These are phyloP conservation scores for Phytopythium litorale DNA, from an alignment of 352 stramenopile species.

Conservation along the genomic window DNA sequence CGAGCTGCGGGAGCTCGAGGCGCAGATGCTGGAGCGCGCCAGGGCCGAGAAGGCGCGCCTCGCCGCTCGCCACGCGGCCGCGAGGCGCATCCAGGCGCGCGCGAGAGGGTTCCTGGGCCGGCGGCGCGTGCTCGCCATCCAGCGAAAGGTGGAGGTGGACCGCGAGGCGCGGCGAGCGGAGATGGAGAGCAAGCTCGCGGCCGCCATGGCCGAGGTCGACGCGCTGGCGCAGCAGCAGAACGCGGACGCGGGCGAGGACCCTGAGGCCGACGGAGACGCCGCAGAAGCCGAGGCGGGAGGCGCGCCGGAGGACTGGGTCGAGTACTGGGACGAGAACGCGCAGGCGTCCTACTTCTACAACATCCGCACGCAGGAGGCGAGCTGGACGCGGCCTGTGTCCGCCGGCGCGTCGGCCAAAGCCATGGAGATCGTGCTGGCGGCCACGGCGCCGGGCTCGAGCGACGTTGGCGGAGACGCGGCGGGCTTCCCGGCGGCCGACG, in stretches of 20 bases:
- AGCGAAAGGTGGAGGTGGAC: conserved; percentile 63
- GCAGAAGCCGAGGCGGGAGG: conserved; percentile 8
- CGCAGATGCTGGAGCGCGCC: conserved; percentile 73
- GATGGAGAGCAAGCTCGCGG: conserved; percentile 55
- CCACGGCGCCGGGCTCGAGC: conserved; percentile 12
- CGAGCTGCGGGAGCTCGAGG: conserved; percentile 66
- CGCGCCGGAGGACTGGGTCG: conserved; percentile 73
- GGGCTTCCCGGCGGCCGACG: conserved; percentile 17
- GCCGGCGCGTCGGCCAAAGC: conserved; percentile 27
- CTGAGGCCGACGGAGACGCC: conserved; percentile 6
- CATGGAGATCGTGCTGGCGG: conserved; percentile 31
- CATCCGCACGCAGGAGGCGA: conserved; percentile 82
- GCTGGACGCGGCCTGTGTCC: conserved; percentile 67
- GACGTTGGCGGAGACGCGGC: conserved; percentile 22
- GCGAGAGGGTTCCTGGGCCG: conserved; percentile 58
- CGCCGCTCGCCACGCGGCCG: conserved; percentile 38
- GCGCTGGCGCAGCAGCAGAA: conserved; percentile 17
- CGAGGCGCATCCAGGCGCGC: conserved; percentile 52
- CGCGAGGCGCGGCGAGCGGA: conserved; percentile 49
- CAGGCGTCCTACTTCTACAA: conserved; percentile 90
- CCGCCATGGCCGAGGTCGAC: conserved; percentile 53
- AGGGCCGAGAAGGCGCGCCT: conserved; percentile 61
- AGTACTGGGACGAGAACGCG: conserved; percentile 89
- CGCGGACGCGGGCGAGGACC: conserved; percentile 9
- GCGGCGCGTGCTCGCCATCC: conserved; percentile 43